A percentile compares a stretch with the other conserved stretches of the same genome.
These are phyloP conservation scores for Fusarium sp. DNA, from an alignment of 2,329 filamentous ascomycete genomes.

Conservation along the genomic window DNA sequence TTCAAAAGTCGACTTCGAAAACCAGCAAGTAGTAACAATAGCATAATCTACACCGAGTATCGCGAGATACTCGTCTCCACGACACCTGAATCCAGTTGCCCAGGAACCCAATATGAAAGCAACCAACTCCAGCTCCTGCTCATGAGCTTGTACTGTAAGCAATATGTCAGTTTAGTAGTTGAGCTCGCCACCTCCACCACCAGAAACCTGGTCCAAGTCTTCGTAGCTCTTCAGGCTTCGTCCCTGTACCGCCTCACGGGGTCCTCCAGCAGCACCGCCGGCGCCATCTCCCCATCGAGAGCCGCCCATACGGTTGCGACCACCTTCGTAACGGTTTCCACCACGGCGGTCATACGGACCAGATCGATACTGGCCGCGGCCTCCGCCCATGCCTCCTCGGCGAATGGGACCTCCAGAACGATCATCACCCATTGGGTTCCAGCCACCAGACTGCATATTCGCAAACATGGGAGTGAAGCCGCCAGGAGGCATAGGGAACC, in stretches of 20 bases:
- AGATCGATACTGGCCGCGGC: slow-evolving; percentile 69
- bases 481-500: slow-evolving; percentile 65
- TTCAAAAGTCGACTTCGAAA: neutral
- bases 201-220: slow-evolving; percentile 88
- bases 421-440: slow-evolving; percentile 65
- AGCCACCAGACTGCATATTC: slow-evolving; percentile 60
- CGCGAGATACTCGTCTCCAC: slow-evolving; percentile 3
- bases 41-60: slow-evolving; percentile 41
- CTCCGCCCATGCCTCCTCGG: slow-evolving; percentile 69
- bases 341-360: slow-evolving; percentile 80
- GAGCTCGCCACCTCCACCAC: slow-evolving; percentile 82
- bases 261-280: slow-evolving; percentile 81
- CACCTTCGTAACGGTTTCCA: slow-evolving; percentile 64
- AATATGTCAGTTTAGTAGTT: slow-evolving; percentile 76
- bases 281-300: slow-evolving; percentile 81
- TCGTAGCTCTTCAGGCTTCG: slow-evolving; percentile 97
- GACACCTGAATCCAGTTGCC: slow-evolving; percentile 18
- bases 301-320: slow-evolving; percentile 61
- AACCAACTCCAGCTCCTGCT: slow-evolving; percentile 31
- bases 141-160: slow-evolving; percentile 1
- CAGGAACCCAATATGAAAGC: slow-evolving; percentile 27
- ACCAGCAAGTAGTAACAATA: slow-evolving; percentile 14
- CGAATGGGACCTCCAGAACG: slow-evolving; percentile 77
- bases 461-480: slow-evolving; percentile 68
- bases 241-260: slow-evolving; percentile 91